Base-by-base conservation (phyloP, 2,329 filamentous ascomycete genomes). In the Apiospora malaysiana region DNA sequence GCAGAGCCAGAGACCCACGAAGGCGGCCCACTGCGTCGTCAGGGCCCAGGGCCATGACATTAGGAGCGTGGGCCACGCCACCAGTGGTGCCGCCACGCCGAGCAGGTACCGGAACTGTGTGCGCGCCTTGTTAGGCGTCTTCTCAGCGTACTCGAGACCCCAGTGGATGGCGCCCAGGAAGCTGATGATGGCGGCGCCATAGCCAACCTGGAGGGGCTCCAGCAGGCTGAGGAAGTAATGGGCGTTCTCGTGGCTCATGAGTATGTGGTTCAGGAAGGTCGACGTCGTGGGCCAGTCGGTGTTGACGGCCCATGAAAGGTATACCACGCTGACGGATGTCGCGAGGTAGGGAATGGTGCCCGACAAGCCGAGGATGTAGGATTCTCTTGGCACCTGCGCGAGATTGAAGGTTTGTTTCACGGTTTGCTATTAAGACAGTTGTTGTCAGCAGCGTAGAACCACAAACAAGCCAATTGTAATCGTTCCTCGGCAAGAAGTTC, bases 151-250 rank as follows among this genome's bases (percentile, higher is more conserved):
- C 82, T 97, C 94, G 23, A 97, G 86, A 70, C 95, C 95, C 95
- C 89, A 98, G 82, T 98, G 95, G 77, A 97, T 91, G 45, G 95
- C 95, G 63, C 95, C 95, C 1, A 98, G 89, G 86, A 97, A 98
- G 40, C 94, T 97, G 76, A 97, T 93, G 77, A 97, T 96, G 71
- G 97, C 90, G 66, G 95, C 95, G 70, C 95, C 95, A 77, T 97
- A 97, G 71, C 94, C 95, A 70, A 98, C 88, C 82, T 98, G 95
- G 69, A 98, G 83, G 16, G 94, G 94, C 83, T 97, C 94, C 42
- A 97, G 85, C 21, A 94, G 81, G 74, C 91, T 88, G 12, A 98
- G 87, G 70, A 94, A 85, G 32, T 92, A 83, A 72, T 91, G 89
- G 2, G 94, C 94, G 2, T 89, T 92, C 68, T 94, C 89, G 68